Base-by-base conservation (phyloP, 2,329 filamentous ascomycete species). In the Colletotrichum scovillei region DNA sequence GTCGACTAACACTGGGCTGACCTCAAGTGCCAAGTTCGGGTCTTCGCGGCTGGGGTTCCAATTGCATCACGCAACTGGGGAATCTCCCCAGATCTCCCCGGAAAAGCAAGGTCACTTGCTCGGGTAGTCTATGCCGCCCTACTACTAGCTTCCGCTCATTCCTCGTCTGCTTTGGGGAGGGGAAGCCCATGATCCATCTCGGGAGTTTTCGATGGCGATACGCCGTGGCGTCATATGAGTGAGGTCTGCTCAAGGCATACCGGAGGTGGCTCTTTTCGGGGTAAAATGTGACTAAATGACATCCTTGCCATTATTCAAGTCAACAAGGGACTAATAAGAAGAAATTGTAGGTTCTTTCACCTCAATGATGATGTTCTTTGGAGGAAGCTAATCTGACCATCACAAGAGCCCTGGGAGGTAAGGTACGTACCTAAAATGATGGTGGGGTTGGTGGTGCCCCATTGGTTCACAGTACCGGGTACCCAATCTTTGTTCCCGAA, bases 1-100 rank as follows among this genome's bases (percentile, higher is more conserved):
- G 70, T 65, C 66, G 66, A 28, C 70, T 60, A 69, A 73, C 66
- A 35, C 70, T 73, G 70, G 66, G 59, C 70, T 73, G 70, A 73
- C 66, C 32, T 24, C 28, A 49, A 49, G 26, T 42, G 70, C 60
- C 70, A 69, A 69, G 70, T 12, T 59, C 55, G 70, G 66, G 38
- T 60, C 42, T 58, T 56, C 42, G 59, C 66, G 59, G 66, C 16
- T 30, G 30, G 42, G 11, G 53, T 60, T 35, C 66, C 59, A 59
- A 56, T 60, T 49, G 55, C 59, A 60, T 69, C 26, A 65, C 32
- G 35, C 26, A 19, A 56, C 11, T 55, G 60, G 24, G 35, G 64
- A 35, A 22, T 22, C 6, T 4, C 60, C 66, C 66, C 59, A 69
- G 66, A 65, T 73, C 30, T 73, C 70, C 66, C 66, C 70, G 32